phyloP scores from a whole-genome alignment of 495 filamentous ascomycete species.

The Penicillium samsonianum region DNA sequence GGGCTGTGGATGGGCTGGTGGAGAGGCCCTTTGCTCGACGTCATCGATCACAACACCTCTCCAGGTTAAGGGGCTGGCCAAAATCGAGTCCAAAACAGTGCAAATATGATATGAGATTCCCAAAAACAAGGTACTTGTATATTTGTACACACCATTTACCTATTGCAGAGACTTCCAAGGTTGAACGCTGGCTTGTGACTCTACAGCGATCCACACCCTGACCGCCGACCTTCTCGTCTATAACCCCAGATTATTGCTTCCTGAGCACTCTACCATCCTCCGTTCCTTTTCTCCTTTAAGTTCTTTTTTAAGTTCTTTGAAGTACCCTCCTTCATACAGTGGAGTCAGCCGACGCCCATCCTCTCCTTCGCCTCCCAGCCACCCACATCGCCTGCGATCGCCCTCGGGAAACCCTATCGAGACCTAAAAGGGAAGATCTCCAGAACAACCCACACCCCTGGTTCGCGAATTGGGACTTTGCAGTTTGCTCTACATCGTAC shows the following conservation, averaged over 20 bases:
- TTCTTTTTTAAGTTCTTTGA: background rate
- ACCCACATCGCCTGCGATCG: conserved; percentile 26
- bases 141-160: background rate
- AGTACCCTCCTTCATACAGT: background rate
- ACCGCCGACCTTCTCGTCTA: conserved; percentile 25
- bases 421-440: conserved; percentile 22
- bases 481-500: conserved; percentile 1
- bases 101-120: background rate
- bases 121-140: background rate
- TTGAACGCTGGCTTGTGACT: background rate
- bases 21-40: conserved; percentile 14
- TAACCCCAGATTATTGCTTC: conserved; percentile 19
- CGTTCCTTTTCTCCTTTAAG: background rate
- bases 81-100: background rate
- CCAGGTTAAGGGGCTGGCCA: conserved; percentile 1
- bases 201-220: conserved; percentile 26
- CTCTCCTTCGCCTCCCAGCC: conserved; percentile 16
- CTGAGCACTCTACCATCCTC: background rate
- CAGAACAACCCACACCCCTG: conserved; percentile 13
- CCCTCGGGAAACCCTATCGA: conserved; percentile 24
- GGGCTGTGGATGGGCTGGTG: background rate
- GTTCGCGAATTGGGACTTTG: conserved; percentile 1
- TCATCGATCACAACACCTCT: conserved; percentile 13
- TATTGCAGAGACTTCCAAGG: too few species aligned
- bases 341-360: background rate